A percentile compares a stretch with the other conserved stretches of the same genome.
phyloP scores from a whole-genome alignment of 225 moss, liverwort and hornwort genomes.

The Asterella californica region DNA sequence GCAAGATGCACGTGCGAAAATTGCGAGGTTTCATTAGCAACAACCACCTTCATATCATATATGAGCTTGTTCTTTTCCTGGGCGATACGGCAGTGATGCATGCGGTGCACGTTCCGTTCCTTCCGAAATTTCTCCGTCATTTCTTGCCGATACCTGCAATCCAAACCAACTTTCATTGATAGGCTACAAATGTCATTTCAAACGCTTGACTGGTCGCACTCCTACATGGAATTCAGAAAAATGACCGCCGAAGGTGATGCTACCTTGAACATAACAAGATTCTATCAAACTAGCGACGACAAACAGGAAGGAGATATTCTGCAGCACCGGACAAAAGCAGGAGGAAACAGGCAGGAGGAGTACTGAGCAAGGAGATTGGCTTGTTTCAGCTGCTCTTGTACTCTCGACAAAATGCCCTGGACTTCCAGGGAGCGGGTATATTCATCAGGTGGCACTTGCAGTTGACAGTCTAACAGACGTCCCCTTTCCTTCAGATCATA shows the following conservation, averaged over 20 bases:
- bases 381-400: conserved; percentile 87
- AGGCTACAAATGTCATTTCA: neutral
- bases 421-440: conserved; percentile 85
- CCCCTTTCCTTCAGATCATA: conserved; percentile 81
- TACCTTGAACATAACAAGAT: neutral
- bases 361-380: conserved; percentile 84
- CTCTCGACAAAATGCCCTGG: conserved; percentile 65
- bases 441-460: conserved; percentile 79
- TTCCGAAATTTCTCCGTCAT: conserved; percentile 91
- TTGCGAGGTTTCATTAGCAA: neutral
- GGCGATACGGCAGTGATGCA: conserved; percentile 89
- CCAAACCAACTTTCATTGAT: conserved; percentile 35
- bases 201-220: too few relatives aligned
- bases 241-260: neutral
- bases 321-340: neutral
- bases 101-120: conserved; percentile 84
- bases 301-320: neutral
- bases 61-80: conserved; percentile 94
- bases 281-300: neutral
- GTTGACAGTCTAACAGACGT: conserved; percentile 67
- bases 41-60: conserved; percentile 59
- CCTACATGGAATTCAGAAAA: neutral
- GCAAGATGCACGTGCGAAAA: neutral
- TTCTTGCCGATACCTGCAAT: conserved; percentile 80
- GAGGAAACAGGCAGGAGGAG: conserved; percentile 7